phyloP scores from a whole-genome alignment of 208 protist genomes.

The Leishmania major region DNA sequence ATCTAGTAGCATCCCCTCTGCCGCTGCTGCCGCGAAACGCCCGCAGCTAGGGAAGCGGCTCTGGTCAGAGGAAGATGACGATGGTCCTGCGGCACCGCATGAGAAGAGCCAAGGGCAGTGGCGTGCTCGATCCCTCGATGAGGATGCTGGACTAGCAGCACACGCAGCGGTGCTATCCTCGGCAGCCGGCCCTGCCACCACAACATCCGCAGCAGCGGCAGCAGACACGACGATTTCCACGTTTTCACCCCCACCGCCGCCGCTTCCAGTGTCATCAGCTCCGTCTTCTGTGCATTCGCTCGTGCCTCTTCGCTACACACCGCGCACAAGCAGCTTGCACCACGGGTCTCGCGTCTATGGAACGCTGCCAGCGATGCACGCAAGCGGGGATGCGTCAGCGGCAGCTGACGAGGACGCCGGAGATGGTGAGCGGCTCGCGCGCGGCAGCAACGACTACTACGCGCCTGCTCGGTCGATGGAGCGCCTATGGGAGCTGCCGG shows the following conservation, averaged over 20 bases:
- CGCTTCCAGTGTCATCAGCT: not conserved
- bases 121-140: not conserved
- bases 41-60: not conserved
- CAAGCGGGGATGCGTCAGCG: not conserved
- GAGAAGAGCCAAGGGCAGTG: not conserved
- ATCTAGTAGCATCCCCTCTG: not conserved
- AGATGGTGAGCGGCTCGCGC: not conserved
- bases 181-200: not conserved
- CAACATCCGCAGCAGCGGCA: not conserved
- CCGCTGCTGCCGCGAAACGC: not conserved
- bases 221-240: not conserved
- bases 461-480: slow-evolving; percentile 28
- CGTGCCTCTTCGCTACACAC: not conserved
- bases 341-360: not conserved
- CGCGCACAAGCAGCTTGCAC: not conserved
- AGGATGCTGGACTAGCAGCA: not conserved
- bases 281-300: not conserved
- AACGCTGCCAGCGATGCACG: not conserved
- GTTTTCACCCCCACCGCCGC: not conserved
- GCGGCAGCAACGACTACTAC: slow-evolving; percentile 5
- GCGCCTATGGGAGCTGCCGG: slow-evolving; percentile 26
- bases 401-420: not conserved
- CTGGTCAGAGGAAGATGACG: slow-evolving; percentile 5
- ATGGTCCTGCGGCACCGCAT: not conserved
- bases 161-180: not conserved